These are phyloP conservation scores for Leucosporidium yakuticum DNA, from an alignment of 768 basidiomycete species.

Conservation along the genomic window DNA sequence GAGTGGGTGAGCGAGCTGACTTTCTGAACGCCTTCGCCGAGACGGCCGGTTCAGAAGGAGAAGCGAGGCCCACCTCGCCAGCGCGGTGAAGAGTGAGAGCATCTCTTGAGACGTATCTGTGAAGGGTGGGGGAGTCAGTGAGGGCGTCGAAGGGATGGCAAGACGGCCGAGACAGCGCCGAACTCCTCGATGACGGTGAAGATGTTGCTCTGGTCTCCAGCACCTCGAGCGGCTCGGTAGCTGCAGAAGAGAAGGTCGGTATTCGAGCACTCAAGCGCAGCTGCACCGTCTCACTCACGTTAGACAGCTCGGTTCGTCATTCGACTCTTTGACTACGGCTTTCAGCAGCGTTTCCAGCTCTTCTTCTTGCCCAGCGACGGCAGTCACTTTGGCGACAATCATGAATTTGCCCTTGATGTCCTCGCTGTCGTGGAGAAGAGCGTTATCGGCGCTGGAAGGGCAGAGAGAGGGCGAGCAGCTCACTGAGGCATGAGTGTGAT, in stretches of 20 bases:
- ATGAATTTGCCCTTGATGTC: constrained; percentile 5
- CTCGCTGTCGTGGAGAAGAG: background rate
- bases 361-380: background rate
- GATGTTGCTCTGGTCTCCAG: background rate
- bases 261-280: background rate
- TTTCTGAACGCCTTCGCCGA: too few species aligned
- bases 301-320: background rate
- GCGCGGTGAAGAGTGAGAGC: too few species aligned
- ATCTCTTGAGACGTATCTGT: too few species aligned
- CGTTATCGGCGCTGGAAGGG: too few species aligned
- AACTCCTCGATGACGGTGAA: background rate
- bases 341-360: background rate
- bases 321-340: background rate
- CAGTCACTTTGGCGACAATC: background rate
- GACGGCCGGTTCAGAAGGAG: too few species aligned
- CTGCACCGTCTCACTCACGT: background rate
- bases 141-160: too few species aligned
- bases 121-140: too few species aligned
- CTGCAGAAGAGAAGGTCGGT: background rate
- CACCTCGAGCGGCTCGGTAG: background rate
- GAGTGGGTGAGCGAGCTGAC: too few species aligned
- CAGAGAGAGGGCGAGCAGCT: too few species aligned
- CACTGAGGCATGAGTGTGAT: too few species aligned
- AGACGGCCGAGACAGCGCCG: too few species aligned
- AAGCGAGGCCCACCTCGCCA: too few species aligned